Base-by-base conservation (phyloP, 768 basidiomycete species). In the Boletus edulis region DNA sequence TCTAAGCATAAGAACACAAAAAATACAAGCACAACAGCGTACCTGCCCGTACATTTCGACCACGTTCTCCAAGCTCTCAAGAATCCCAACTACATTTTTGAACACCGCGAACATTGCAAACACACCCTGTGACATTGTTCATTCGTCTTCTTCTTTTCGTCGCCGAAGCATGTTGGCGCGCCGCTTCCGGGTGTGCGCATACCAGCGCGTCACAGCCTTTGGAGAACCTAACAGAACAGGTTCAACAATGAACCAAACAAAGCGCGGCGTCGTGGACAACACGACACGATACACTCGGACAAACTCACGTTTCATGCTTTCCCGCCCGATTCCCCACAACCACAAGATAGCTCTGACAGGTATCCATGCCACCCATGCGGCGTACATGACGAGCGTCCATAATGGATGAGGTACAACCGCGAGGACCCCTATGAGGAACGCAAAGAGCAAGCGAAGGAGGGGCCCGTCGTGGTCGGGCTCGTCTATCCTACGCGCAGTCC, bases 281-380 rank as follows among this genome's bases (percentile, higher is more conserved):
- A 29, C 8, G 29, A 9, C 8, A 35, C 13, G 12, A 5, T 3
- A 35, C 34, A 35, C 2, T 29, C 29, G 8, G 29, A 29, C 27
- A 18, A 13, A 32, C 54, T 15, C 40, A 57, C 56, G 35, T 43
- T 34, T 56, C 11, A 20, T 35, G 11, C 3, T 1, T 20, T 8
- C 3, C 18, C 65, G 55, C 17, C 60, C 59, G 5, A 67, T 56
- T 0, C 67, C 67, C 22, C 29, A 56, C 0, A 61, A 0, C 63
- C 58, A 63, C 2, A 69, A 29, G 0, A 59, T 1, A 1, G 38
- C 66, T 5, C 63, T 50, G 0, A 44, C 6, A 0, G 59, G 52
- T 11, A 50, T 0, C 31, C 40, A 56, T 10, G 32, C 46, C 0
- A 57, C 20, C 18, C 42, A 41, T 3, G 3, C 31, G 1, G 7